Base-by-base conservation (phyloP, 768 basidiomycete species). In the Tricholoma matsutake region DNA sequence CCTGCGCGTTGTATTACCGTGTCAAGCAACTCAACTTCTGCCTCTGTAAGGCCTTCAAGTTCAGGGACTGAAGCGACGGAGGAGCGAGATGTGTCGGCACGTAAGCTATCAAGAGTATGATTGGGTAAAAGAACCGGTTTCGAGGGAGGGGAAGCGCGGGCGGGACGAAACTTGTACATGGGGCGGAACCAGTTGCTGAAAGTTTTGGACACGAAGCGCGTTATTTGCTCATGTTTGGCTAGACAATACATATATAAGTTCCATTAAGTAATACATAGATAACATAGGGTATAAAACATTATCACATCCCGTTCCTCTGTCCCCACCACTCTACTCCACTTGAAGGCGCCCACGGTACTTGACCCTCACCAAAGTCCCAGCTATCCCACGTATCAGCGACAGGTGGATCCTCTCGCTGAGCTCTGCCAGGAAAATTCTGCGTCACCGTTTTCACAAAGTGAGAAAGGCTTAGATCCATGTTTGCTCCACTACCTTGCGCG, bases 1-100 rank as follows among this genome's bases (percentile, higher is more conserved):
- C 87, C 81, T 45, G 89, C 91, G 56, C 87, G 85, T 60, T 76
- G 69, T 28, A 95, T 84, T 11, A 95, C 88, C 22, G 84, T 83
- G 64, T 94, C 89, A 49, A 95, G 78, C 64, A 94, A 81, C 51
- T 84, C 80, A 63, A 93, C 78, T 67, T 94, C 89, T 49, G 78
- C 71, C 6, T 69, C 68, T 0, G 85, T 73, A 28, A 91, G 78
- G 37, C 75, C 69, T 64, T 79, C 64, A n/a, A 88, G 73, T 69
- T 87, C 86, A 4, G 80, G 78, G 8, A 76, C 75, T 1, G 83
- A 78, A 29, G 71, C 63, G 22, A 73, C 68, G 52, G 79, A 81
- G 3, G 73, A 67, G 41, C 77, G 74, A 49, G 82, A 81, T 14
- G 76, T 65, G 64, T 83, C 80, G 0, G 65, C 58, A 29, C 61